Evolutionary conservation across 768 basidiomycete genomes (phyloP).

Genomic region (Suillus paluster): DNA sequence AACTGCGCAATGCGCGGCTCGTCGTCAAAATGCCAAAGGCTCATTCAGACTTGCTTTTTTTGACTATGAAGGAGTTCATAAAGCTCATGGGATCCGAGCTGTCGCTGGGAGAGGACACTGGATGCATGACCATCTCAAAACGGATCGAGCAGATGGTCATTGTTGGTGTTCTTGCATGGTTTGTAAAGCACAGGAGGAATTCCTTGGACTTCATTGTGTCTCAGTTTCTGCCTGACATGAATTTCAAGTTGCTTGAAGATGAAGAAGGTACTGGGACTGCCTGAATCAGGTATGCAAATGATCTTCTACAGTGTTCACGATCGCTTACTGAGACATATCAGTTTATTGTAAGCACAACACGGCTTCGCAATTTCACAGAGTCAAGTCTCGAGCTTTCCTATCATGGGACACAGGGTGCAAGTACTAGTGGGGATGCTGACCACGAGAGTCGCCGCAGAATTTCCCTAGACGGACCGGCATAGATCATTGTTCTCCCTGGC

Average conservation of each 20-base stretch:
- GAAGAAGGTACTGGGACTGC: not conserved
- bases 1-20: slow-evolving; percentile 7
- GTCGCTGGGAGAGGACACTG: slow-evolving; percentile 1
- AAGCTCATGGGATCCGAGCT: not conserved
- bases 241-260: slow-evolving; percentile 4
- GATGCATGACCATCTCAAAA: not conserved
- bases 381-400: too few species aligned
- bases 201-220: not conserved
- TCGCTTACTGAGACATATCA: too few species aligned
- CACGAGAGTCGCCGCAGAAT: too few species aligned
- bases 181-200: slow-evolving; percentile 13
- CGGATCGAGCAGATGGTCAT: slow-evolving; percentile 12
- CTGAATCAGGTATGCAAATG: not conserved
- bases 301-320: not conserved
- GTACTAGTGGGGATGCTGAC: too few species aligned
- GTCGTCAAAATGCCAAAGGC: slow-evolving; percentile 2
- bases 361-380: too few species aligned
- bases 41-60: slow-evolving; percentile 6
- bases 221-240: not conserved
- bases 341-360: too few species aligned
- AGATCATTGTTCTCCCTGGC: too few species aligned
- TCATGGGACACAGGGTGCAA: too few species aligned
- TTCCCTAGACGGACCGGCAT: too few species aligned
- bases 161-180: slow-evolving; percentile 12
- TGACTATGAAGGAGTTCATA: slow-evolving; percentile 8